A percentile compares a stretch with the other conserved stretches of the same genome.
Conservation (phyloP, 768 basidiomycete species). For the Kwoniella heveanensis region DNA sequence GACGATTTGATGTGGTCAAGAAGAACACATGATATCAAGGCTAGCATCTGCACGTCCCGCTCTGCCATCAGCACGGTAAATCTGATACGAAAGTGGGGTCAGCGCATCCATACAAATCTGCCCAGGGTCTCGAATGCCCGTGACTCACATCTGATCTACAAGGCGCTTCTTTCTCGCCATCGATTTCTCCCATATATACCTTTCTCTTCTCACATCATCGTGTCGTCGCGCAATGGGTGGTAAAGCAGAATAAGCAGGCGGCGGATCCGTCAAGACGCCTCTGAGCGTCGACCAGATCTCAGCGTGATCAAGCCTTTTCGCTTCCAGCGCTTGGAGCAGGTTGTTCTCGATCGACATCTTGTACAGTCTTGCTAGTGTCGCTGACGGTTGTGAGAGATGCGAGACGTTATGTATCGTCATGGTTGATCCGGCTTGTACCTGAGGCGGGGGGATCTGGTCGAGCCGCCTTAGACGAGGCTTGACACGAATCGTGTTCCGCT, state of each 20-base stretch:
- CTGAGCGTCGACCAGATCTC: conserved; percentile 40
- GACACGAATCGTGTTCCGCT: conserved; percentile 19
- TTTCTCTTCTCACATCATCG: conserved; percentile 21
- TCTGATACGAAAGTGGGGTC: conserved; percentile 14
- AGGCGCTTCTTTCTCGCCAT: conserved; percentile 29
- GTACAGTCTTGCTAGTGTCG: conserved; percentile 36
- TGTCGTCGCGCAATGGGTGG: conserved; percentile 21
- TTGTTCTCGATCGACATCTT: conserved; percentile 31
- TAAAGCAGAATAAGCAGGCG: conserved; percentile 43
- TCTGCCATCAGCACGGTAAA: conserved; percentile 28
- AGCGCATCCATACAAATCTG: too few relatives aligned
- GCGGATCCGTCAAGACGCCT: conserved; percentile 38
- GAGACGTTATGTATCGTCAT: conserved; percentile 40
- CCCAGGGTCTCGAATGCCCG: background rate
- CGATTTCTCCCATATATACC: conserved; percentile 38
- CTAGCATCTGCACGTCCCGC: conserved; percentile 47
- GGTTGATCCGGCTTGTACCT: conserved; percentile 46
- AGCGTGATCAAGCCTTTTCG: conserved; percentile 44
- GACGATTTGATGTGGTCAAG: conserved; percentile 22
- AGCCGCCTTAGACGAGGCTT: conserved; percentile 25
- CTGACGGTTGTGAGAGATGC: conserved; percentile 21
- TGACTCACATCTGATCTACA: conserved; percentile 39
- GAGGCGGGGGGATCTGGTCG: conserved; percentile 22
- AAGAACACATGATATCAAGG: conserved; percentile 38
- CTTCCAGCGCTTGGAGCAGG: conserved; percentile 31